A percentile compares a stretch with the other conserved stretches of the same genome.
Evolutionary conservation across 768 basidiomycete genomes (phyloP).

Genomic region (Boletus bicolor): DNA sequence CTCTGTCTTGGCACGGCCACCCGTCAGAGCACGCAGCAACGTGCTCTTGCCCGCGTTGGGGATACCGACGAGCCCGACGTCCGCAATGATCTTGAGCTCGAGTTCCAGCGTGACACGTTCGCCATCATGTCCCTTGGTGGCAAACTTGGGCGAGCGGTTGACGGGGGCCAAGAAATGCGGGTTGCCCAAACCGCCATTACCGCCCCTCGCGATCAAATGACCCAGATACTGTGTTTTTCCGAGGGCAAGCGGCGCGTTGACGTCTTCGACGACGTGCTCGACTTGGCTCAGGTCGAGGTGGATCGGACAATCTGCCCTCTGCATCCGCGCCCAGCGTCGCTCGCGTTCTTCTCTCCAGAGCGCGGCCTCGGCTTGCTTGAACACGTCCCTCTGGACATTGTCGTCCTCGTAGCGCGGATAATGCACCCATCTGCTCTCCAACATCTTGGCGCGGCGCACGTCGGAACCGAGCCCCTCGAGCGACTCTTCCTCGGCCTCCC

Average conservation of each 20-base stretch:
- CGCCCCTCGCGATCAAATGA: slow-evolving; percentile 72
- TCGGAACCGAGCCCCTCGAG: slow-evolving; percentile 45
- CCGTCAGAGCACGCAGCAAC: slow-evolving; percentile 83
- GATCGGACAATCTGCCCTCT: slow-evolving; percentile 44
- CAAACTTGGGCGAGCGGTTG: slow-evolving; percentile 84
- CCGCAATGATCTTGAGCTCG: slow-evolving; percentile 91
- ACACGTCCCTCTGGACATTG: slow-evolving; percentile 61
- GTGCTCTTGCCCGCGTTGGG: slow-evolving; percentile 96
- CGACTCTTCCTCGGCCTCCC: slow-evolving; percentile 69
- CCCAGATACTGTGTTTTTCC: slow-evolving; percentile 53
- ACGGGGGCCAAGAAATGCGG: slow-evolving; percentile 71
- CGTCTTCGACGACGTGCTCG: slow-evolving; percentile 32
- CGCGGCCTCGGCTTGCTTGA: slow-evolving; percentile 66
- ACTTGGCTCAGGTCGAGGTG: slow-evolving; percentile 61
- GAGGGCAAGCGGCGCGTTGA: slow-evolving; percentile 57
- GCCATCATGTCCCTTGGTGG: slow-evolving; percentile 68
- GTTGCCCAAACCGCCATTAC: slow-evolving; percentile 82
- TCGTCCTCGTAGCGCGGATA: slow-evolving; percentile 65
- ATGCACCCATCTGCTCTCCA: slow-evolving; percentile 73
- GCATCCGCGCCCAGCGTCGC: slow-evolving; percentile 45
- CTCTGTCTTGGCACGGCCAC: slow-evolving; percentile 76
- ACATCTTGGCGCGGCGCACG: slow-evolving; percentile 54
- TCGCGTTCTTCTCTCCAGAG: slow-evolving; percentile 62
- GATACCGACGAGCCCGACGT: slow-evolving; percentile 94
- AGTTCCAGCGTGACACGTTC: slow-evolving; percentile 79